These are phyloP conservation scores for Rhynchosporium agropyri DNA, from an alignment of 2,329 filamentous ascomycete species.

Conservation along the genomic window DNA sequence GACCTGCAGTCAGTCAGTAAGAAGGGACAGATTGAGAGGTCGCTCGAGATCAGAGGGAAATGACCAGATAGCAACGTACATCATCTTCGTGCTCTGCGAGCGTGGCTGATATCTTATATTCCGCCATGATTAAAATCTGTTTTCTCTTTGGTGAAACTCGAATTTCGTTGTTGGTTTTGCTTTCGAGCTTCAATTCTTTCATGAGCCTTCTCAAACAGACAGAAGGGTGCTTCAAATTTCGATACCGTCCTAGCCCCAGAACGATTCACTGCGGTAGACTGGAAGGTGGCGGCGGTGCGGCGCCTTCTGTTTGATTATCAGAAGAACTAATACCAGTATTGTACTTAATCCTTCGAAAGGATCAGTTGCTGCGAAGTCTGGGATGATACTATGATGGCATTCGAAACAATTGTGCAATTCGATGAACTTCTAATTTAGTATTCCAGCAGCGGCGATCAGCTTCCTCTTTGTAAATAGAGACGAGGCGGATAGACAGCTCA, in stretches of 20 bases:
- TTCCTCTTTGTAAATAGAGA: constrained; percentile 20
- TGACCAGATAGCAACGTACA: constrained; percentile 57
- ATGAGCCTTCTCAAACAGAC: not conserved
- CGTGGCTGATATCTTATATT: constrained; percentile 92
- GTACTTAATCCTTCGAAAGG: too few relatives aligned
- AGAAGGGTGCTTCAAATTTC: not conserved
- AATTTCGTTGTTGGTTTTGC: not conserved
- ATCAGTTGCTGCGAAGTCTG: not conserved
- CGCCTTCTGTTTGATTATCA: too few relatives aligned
- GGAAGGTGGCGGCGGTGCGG: not conserved
- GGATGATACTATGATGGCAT: not conserved
- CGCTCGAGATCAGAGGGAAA: constrained; percentile 22
- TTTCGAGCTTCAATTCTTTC: not conserved
- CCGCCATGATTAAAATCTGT: constrained; percentile 59
- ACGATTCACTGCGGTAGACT: not conserved
- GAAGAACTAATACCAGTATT: not conserved
- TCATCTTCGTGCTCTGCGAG: constrained; percentile 90
- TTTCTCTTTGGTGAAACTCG: not conserved
- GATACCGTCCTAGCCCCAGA: not conserved
- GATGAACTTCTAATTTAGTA: not conserved
- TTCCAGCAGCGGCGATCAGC: constrained; percentile 1
- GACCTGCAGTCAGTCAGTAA: constrained; percentile 59
- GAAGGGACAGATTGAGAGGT: constrained; percentile 21
- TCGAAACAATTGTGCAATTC: not conserved
- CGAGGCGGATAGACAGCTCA: not conserved